Evolutionary conservation across 805 yeast genomes (phyloP), one percentile per base, ranked within the genome.

Genomic region (Kazachstania kunashirensis): DNA sequence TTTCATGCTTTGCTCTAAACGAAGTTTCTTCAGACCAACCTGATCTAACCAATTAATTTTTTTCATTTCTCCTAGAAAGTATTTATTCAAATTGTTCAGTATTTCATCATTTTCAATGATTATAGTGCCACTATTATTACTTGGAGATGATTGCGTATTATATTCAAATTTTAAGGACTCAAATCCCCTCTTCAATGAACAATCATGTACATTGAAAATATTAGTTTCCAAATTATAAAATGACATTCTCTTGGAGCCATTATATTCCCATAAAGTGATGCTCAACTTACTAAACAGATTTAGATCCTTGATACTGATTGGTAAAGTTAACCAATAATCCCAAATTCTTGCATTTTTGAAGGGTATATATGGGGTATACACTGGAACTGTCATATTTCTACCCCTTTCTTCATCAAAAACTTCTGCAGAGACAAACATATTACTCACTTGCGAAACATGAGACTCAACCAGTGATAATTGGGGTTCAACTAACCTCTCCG

Each of bases 21-120:
- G 60, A 29, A 79, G 66, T 41, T 66, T 64, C 10, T 83, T 65
- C 43, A 77, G 66, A 0, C 80, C 71, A 39, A 82, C 47, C 31
- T 72, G 66, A 50, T 85, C 95, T 8, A 86, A 63, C 96, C 96
- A 88, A 33, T 70, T 74, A 1, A 73, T 57, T 6, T 71, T 57
- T 5, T 70, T 61, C 18, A 75, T 63, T 18, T 82, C 88, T 1
- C 86, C 86, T 42, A 71, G 67, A 49, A 80, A 86, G 49, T 77
- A 82, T 33, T 59, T 61, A 44, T 80, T 77, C 29, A 82, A 62
- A 34, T 70, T 62, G 33, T 55, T 55, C 44, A 80, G 85, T 14
- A 74, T 50, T 5, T 49, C 31, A 46, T 55, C 35, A 59, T 62
- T 44, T 40, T 33, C 35, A n/a, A 46, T 36, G 7, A 57, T 30